These are phyloP conservation scores for Puccinia triticina DNA, from an alignment of 1,284 basidiomycete species.

Conservation along the genomic window DNA sequence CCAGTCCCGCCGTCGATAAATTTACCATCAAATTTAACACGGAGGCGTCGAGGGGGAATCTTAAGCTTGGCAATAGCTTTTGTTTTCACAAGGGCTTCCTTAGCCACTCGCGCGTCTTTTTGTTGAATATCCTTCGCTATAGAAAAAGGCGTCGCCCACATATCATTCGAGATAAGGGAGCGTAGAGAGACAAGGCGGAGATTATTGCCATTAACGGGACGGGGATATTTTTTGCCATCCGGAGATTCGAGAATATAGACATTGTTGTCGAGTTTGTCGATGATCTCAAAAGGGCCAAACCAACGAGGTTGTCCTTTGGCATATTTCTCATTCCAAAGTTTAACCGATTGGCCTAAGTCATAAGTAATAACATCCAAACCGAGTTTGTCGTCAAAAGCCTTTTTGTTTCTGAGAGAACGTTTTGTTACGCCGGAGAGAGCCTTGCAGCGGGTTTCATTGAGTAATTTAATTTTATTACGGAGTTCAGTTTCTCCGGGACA, in stretches of 20 bases:
- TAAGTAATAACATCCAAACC: neutral
- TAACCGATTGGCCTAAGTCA: neutral
- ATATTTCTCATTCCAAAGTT: constrained; percentile 4
- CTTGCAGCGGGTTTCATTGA: neutral
- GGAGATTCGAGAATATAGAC: too few species aligned
- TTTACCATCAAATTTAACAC: too few species aligned
- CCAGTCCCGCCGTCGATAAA: too few species aligned
- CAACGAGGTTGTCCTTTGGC: constrained; percentile 9
- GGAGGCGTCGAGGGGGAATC: too few species aligned
- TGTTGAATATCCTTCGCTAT: neutral
- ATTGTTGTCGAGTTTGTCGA: neutral
- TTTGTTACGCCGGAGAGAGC: neutral
- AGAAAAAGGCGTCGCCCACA: neutral
- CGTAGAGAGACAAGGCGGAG: neutral
- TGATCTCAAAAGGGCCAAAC: constrained; percentile 27
- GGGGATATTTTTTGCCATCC: too few species aligned
- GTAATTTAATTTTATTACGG: neutral
- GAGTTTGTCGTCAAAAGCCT: neutral
- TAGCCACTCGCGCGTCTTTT: neutral
- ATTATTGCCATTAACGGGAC: neutral
- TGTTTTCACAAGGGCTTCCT: too few species aligned
- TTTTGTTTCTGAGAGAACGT: neutral
- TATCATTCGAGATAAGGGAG: neutral
- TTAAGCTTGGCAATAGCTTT: too few species aligned
- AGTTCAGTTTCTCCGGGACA: neutral